Evolutionary conservation across 768 basidiomycete genomes (phyloP), one percentile per base, ranked within the genome.

Genomic region (Amanita pseudoporphyria): DNA sequence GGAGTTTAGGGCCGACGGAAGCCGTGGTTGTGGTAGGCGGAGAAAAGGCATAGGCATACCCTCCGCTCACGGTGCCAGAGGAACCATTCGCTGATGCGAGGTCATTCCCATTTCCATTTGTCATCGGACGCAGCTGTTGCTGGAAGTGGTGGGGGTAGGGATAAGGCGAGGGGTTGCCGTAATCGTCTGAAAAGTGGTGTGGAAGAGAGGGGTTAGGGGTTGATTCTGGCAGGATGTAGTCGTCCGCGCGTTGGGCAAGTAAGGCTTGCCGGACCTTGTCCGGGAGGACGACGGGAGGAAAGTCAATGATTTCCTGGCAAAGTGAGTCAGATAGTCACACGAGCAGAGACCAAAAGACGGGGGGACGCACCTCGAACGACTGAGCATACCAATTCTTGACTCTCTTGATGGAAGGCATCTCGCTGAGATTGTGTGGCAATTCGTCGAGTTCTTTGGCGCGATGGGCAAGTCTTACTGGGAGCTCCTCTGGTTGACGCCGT

Each of bases 371-470:
- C 78, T 98, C 89, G 64, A 99, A 98, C 13, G 88, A 91, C 71
- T 98, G 91, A 0, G 95, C 95, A 65, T 99, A 99, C 96, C 96
- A 99, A 60, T 95, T 85, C 71, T 93, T 94, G 52, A 99, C 89
- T 62, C 88, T 93, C 51, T 82, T 79, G 55, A 99, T 97, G 33
- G 86, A 87, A 0, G 85, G 81, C 95, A 96, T 96, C 40, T 78
- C 78, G 58, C 82, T 84, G 45, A 99, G 74, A 49, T 89, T 86
- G 67, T 97, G 88, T 0, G 96, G 96, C 3, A 99, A 76, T 56
- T 88, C 82, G 57, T 97, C 92, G 24, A 99, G 79, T 66, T 99
- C 96, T 63, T 92, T 92, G 18, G 95, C 94, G 24, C 96, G 79
- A 63, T 99, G 96, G 0, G 93, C 93, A 16, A 99, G 77, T 14